A percentile compares a stretch with the other conserved stretches of the same genome.
Conservation (phyloP, 2,329 filamentous ascomycete species). For the Pyricularia pennisetigena region DNA sequence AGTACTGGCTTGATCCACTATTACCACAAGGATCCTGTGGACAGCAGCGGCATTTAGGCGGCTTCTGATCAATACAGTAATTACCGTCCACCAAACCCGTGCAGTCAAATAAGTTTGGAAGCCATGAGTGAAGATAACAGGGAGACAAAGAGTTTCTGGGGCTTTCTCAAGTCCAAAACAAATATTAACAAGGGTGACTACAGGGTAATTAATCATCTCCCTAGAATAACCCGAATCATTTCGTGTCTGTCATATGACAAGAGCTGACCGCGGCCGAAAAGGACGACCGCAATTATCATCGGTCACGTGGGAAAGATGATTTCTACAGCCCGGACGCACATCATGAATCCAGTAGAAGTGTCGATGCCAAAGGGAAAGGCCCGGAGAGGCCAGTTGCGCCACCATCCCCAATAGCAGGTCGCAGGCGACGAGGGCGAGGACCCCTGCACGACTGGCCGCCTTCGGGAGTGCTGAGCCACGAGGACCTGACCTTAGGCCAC, state of each 20-base stretch:
- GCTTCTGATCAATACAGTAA: background rate
- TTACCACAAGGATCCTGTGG: background rate
- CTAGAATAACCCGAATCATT: background rate
- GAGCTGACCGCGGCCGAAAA: background rate
- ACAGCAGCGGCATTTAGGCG: background rate
- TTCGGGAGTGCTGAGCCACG: slow-evolving; percentile 32
- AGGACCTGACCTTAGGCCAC: slow-evolving; percentile 40
- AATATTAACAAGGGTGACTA: background rate
- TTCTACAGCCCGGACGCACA: background rate
- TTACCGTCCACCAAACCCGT: background rate
- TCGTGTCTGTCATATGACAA: background rate
- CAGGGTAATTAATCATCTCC: background rate
- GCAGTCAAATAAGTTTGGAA: background rate
- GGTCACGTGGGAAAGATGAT: background rate
- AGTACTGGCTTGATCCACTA: background rate
- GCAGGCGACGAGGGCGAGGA: slow-evolving; percentile 15
- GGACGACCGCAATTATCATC: slow-evolving; percentile 40
- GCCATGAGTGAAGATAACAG: slow-evolving; percentile 2
- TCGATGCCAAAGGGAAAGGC: slow-evolving; percentile 25
- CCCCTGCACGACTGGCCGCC: slow-evolving; percentile 49
- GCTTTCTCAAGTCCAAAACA: slow-evolving; percentile 4
- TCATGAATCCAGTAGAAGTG: background rate
- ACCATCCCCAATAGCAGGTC: slow-evolving; percentile 17
- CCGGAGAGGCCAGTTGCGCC: slow-evolving; percentile 15
- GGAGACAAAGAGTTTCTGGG: slow-evolving; percentile 3